A percentile compares a stretch with the other conserved stretches of the same genome.
Conservation (phyloP, 108 stramenopile genomes). For the Skeletonema costatum region DNA sequence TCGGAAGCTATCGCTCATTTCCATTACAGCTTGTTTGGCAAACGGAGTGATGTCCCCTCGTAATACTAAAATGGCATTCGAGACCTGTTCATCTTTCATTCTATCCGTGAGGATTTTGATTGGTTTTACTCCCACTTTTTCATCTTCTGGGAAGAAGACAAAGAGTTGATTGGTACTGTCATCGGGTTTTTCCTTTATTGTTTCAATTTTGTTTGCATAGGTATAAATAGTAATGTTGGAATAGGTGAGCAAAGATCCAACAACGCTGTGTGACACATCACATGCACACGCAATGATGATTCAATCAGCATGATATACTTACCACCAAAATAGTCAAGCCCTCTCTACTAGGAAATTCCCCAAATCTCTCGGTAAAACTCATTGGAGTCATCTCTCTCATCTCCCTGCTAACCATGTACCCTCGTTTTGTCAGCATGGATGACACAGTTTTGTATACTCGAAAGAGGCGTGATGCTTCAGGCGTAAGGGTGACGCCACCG, state of each 20-base stretch:
- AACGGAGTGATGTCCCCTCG: conserved; percentile 92
- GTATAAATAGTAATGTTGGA: not conserved
- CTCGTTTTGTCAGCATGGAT: conserved; percentile 89
- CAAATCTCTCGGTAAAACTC: conserved; percentile 78
- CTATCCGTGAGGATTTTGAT: conserved; percentile 92
- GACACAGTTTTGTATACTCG: conserved; percentile 91
- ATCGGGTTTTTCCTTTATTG: conserved; percentile 81
- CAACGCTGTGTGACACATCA: not conserved
- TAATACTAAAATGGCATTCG: conserved; percentile 91
- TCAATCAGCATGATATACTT: conserved; percentile 9
- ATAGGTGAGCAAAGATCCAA: not conserved
- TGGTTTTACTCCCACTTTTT: conserved; percentile 94
- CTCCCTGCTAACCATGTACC: conserved; percentile 89
- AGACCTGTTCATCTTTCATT: conserved; percentile 84
- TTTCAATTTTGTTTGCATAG: conserved; percentile 1
- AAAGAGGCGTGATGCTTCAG: conserved; percentile 89
- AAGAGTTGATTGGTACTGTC: conserved; percentile 90
- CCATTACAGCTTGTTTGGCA: conserved; percentile 91
- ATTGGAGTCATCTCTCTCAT: conserved; percentile 87
- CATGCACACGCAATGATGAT: not conserved
- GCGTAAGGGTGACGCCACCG: conserved; percentile 41
- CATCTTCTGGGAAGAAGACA: conserved; percentile 96
- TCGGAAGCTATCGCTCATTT: conserved; percentile 85
- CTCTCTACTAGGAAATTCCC: conserved; percentile 81
- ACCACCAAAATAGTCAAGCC: conserved; percentile 83